These are phyloP conservation scores for Fragaria nilgerrensis DNA, from an alignment of 306 rosid species.

Conservation along the genomic window DNA sequence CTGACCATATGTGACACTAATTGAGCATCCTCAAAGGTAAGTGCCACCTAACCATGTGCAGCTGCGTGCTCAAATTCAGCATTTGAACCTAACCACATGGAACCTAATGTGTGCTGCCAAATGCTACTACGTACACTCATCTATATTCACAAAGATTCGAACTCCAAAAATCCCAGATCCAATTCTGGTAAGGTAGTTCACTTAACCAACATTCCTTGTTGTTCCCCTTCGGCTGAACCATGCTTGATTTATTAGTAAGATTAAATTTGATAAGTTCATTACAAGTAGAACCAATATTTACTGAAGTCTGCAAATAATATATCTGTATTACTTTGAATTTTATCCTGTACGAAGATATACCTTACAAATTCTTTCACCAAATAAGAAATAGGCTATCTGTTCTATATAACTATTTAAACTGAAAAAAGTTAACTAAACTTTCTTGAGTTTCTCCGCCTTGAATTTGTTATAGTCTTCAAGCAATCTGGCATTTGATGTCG, in stretches of 20 bases:
- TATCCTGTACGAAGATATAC: neutral
- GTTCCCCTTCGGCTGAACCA: neutral
- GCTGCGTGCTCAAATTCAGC: neutral
- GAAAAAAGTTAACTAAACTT: neutral
- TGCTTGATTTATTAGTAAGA: neutral
- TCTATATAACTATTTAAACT: neutral
- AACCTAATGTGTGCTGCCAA: neutral
- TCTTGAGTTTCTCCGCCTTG: slow-evolving; percentile 33
- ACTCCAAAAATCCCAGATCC: neutral
- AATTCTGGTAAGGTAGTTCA: neutral
- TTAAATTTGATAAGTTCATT: neutral
- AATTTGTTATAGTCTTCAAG: slow-evolving; percentile 44
- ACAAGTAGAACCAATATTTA: neutral
- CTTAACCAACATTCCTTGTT: neutral
- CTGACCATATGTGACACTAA: neutral
- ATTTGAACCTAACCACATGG: neutral
- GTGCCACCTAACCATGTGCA: neutral
- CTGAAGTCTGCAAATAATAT: neutral
- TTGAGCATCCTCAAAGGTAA: neutral
- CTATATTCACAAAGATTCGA: neutral
- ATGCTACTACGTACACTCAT: neutral
- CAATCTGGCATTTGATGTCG: slow-evolving; percentile 29
- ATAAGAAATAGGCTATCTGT: neutral
- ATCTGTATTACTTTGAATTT: neutral
- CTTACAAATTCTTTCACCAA: neutral